Conservation (phyloP, 2,329 filamentous ascomycete species). For the Fusarium xyrophilum region DNA sequence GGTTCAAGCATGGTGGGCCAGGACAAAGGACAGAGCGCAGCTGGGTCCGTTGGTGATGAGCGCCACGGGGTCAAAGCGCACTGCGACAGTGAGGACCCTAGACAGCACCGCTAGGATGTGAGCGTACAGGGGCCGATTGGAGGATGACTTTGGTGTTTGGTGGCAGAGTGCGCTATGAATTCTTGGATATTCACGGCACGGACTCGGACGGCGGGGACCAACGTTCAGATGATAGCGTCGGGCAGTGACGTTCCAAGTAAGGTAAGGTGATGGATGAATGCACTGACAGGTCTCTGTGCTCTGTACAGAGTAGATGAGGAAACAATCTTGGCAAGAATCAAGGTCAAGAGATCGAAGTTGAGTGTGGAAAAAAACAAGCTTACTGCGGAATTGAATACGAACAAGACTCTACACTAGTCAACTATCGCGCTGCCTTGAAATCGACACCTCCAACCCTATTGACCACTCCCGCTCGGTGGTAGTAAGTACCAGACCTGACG, state of each 20-base stretch:
- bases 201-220: not conserved
- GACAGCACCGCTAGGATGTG: not conserved
- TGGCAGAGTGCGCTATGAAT: not conserved
- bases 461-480: constrained; percentile 31
- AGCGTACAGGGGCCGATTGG: not conserved
- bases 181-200: not conserved
- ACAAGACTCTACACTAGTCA: not conserved
- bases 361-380: not conserved
- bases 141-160: not conserved
- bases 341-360: not conserved
- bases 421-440: constrained; percentile 32
- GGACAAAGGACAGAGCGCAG: not conserved
- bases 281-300: not conserved
- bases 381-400: not conserved
- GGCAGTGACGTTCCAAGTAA: not conserved
- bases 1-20: not conserved
- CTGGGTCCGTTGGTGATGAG: not conserved
- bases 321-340: not conserved
- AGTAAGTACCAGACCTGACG: constrained; percentile 57
- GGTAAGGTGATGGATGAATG: too few species aligned
- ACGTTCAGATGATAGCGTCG: not conserved
- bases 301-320: too few species aligned
- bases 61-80: constrained; percentile 15
- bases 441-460: constrained; percentile 24
- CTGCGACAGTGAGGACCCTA: not conserved